Percentiles rank a stretch among this genome's conserved stretches.
phyloP scores from a whole-genome alignment of 257 asterid species.

The Sherardia arvensis region DNA sequence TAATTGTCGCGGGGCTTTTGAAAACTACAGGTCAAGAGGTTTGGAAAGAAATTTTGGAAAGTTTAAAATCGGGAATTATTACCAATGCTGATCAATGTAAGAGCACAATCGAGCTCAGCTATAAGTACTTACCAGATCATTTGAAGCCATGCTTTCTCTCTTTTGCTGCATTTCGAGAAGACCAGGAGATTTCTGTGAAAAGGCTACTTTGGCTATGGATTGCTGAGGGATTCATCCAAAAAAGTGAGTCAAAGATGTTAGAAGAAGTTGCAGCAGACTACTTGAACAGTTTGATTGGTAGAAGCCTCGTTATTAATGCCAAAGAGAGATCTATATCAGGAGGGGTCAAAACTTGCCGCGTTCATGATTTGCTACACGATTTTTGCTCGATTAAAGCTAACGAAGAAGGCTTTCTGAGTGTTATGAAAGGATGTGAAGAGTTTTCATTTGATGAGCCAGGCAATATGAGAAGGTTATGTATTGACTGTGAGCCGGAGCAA shows the following conservation, averaged over 20 bases:
- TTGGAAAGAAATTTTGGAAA: not conserved
- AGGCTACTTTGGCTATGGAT: conserved; percentile 4
- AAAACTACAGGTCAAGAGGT: not conserved
- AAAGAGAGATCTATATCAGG: conserved; percentile 1
- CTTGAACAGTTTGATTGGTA: not conserved
- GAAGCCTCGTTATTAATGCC: not conserved
- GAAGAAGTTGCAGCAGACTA: conserved; percentile 10
- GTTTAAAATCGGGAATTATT: not conserved
- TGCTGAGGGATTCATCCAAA: conserved; percentile 4
- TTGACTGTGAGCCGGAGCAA: not conserved
- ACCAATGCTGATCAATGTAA: not conserved
- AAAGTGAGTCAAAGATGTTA: not conserved
- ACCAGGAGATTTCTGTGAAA: not conserved
- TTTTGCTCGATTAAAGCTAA: not conserved
- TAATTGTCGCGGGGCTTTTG: not conserved
- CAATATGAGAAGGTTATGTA: not conserved
- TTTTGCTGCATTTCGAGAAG: conserved; percentile 2
- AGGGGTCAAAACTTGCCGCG: not conserved
- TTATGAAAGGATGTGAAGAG: not conserved
- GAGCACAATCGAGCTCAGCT: not conserved
- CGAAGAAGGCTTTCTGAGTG: not conserved
- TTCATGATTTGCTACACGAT: conserved; percentile 1
- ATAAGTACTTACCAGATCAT: conserved; percentile 1
- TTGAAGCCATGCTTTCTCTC: conserved; percentile 8
- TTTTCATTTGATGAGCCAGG: not conserved